Base-by-base conservation (phyloP, 2,329 filamentous ascomycete genomes). In the Xylaria digitata region DNA sequence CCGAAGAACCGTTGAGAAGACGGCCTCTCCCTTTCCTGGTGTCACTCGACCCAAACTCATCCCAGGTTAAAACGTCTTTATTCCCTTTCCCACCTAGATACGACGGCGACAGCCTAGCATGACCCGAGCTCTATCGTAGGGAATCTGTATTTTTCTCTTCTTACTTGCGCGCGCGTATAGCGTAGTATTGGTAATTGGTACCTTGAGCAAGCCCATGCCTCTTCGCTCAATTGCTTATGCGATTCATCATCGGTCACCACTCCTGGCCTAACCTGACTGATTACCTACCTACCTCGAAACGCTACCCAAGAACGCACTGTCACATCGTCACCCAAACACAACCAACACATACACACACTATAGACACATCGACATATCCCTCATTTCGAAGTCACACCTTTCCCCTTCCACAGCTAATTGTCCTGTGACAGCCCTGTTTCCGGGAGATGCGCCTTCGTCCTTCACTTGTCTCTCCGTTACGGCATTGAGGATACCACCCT, bases 401-500 rank as follows among this genome's bases (percentile, higher is more conserved):
- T 23, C 57, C 43, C 11, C 15, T 26, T 21, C 55, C 19, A 60
- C 43, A 50, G 48, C 49, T 55, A 42, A 48, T 54, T 56, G 59
- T 60, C 46, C 48, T 61, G 55, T 62, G 62, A 63, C 42, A 69
- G 65, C 60, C 60, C 67, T 63, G 63, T 62, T 65, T 54, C 58
- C 30, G 43, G 61, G 59, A 48, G 11, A 63, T 71, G 67, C 64
- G 61, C 67, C 43, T 19, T 55, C 54, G 37, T 48, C 53, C 52
- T 54, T 62, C 54, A 42, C 43, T 30, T 55, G 57, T 42, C 50
- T 54, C 61, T 58, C 49, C 53, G 58, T 61, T 61, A 54, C 62
- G 63, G 68, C 70, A 68, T 71, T 69, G 63, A 68, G 61, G 61
- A 71, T 68, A 64, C 70, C 49, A 72, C 68, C 68, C 59, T 66